Evolutionary conservation across 2,329 filamentous ascomycete species (phyloP).

Genomic region (Tolypocladium tropicale): DNA sequence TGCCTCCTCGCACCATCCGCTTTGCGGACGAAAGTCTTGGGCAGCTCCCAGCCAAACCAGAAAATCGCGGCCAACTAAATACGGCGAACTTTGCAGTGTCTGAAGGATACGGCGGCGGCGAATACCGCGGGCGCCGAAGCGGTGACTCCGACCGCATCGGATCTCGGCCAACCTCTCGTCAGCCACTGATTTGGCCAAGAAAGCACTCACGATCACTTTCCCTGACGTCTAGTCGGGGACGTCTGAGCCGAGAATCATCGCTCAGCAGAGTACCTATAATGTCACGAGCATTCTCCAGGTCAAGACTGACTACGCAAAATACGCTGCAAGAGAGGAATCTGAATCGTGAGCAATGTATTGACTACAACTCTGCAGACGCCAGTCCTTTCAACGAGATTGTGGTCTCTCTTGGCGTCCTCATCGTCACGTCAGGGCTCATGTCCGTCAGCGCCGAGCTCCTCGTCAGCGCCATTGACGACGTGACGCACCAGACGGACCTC

Average conservation of each 20-base stretch:
- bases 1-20: conserved; percentile 15
- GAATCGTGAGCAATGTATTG: not conserved
- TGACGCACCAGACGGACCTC: conserved; percentile 37
- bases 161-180: conserved; percentile 8
- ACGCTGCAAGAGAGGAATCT: conserved; percentile 7
- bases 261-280: conserved; percentile 3
- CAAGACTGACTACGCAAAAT: conserved; percentile 9
- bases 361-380: not conserved
- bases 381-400: conserved; percentile 4
- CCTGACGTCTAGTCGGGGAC: conserved; percentile 9
- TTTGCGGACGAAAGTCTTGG: conserved; percentile 14
- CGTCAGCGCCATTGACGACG: conserved; percentile 45
- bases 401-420: conserved; percentile 38
- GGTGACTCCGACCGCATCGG: not conserved
- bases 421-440: conserved; percentile 44
- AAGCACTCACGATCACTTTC: conserved; percentile 17
- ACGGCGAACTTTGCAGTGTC: not conserved
- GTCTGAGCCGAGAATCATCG: conserved; percentile 12
- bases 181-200: conserved; percentile 9
- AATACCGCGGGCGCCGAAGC: conserved; percentile 2
- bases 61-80: conserved; percentile 5
- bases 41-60: not conserved
- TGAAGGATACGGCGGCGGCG: conserved; percentile 1
- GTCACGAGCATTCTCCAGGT: conserved; percentile 5
- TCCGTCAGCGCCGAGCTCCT: conserved; percentile 52